A percentile compares a stretch with the other conserved stretches of the same genome.
Conservation (phyloP, 768 basidiomycete genomes). For the Hebeloma cylindrosporum region DNA sequence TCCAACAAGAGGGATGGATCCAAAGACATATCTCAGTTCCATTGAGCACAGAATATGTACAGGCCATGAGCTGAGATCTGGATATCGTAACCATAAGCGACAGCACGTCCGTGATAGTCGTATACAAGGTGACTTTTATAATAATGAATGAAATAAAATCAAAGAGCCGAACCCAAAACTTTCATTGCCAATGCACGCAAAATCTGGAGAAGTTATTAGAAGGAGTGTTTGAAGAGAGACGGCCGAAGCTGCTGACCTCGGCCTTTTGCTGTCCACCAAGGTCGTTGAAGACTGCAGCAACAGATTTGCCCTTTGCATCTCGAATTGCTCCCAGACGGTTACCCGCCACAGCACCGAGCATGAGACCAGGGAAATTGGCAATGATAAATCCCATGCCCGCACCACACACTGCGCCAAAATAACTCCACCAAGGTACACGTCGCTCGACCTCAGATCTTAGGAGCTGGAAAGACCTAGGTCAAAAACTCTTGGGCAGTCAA, state of each 20-base stretch:
- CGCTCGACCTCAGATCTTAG: constrained; percentile 80
- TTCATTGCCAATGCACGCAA: constrained; percentile 80
- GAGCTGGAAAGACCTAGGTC: constrained; percentile 42
- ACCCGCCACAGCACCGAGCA: constrained; percentile 85
- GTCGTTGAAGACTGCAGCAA: constrained; percentile 82
- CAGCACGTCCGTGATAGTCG: no score
- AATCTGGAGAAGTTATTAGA: constrained; percentile 47
- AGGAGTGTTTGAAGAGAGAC: background rate
- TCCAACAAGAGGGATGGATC: no score
- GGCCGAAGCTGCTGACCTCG: constrained; percentile 53
- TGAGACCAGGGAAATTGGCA: constrained; percentile 82
- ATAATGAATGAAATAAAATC: background rate
- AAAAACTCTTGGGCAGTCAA: constrained; percentile 1
- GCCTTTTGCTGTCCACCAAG: constrained; percentile 81
- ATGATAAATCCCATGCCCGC: constrained; percentile 61
- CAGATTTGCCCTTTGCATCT: constrained; percentile 93
- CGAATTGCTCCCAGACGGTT: constrained; percentile 89
- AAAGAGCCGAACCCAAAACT: constrained; percentile 66
- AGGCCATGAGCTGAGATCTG: no score
- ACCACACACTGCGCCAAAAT: constrained; percentile 71
- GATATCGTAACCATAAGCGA: no score
- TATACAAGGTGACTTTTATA: no score
- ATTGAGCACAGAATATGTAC: no score
- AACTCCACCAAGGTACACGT: constrained; percentile 72
- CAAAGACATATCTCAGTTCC: no score